A percentile compares a stretch with the other conserved stretches of the same genome.
phyloP scores from a whole-genome alignment of 2,329 filamentous ascomycete species.

The Domatiomyces globalis region DNA sequence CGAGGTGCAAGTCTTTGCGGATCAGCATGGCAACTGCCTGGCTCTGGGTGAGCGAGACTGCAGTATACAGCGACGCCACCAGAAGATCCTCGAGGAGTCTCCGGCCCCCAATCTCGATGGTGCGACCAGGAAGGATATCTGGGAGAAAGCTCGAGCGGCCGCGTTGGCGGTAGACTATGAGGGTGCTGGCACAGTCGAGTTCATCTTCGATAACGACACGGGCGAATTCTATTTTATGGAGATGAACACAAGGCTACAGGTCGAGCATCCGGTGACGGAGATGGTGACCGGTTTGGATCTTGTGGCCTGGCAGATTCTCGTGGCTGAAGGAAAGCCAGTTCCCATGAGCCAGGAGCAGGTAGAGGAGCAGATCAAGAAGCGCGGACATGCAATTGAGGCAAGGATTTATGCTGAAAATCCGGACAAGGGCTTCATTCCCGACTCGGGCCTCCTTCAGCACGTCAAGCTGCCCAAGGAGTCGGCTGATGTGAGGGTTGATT shows the following conservation, averaged over 20 bases:
- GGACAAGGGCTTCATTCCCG: slow-evolving; percentile 78
- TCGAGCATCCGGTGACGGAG: slow-evolving; percentile 90
- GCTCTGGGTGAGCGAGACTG: slow-evolving; percentile 52
- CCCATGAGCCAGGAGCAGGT: slow-evolving; percentile 53
- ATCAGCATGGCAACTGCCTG: slow-evolving; percentile 50
- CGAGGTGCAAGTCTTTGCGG: slow-evolving; percentile 53
- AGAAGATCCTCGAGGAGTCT: slow-evolving; percentile 54
- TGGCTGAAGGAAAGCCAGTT: slow-evolving; percentile 57
- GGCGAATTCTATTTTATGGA: slow-evolving; percentile 58
- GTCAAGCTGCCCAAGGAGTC: slow-evolving; percentile 53
- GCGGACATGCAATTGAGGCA: slow-evolving; percentile 85
- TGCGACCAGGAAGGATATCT: slow-evolving; percentile 47
- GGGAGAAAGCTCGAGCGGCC: slow-evolving; percentile 50
- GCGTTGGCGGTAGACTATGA: slow-evolving; percentile 51
- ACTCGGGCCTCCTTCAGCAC: slow-evolving; percentile 77
- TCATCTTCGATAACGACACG: slow-evolving; percentile 54
- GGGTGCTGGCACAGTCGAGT: slow-evolving; percentile 53
- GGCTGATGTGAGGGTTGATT: slow-evolving; percentile 74
- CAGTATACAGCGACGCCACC: slow-evolving; percentile 51
- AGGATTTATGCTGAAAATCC: slow-evolving; percentile 95
- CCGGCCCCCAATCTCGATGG: slow-evolving; percentile 49
- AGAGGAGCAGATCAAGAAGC: slow-evolving; percentile 51
- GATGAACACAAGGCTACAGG: slow-evolving; percentile 72
- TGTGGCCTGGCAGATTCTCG: slow-evolving; percentile 88
- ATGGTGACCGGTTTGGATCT: slow-evolving; percentile 64